These are phyloP conservation scores for Strobilomyces confusus DNA, from an alignment of 768 basidiomycete species.

Conservation along the genomic window DNA sequence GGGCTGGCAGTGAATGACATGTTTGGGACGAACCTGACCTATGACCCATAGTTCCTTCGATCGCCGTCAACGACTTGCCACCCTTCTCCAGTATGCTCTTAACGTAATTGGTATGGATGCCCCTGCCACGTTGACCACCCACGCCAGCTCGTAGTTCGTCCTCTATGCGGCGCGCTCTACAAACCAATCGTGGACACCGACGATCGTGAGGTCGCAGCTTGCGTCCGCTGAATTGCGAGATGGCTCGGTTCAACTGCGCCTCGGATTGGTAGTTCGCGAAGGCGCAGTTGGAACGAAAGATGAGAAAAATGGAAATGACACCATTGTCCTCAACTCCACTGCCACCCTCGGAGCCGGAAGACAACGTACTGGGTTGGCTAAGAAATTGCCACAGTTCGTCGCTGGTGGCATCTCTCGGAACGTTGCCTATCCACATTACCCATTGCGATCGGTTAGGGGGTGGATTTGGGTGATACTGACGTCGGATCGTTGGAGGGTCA, in stretches of 20 bases:
- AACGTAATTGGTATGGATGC: no score
- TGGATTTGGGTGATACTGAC: slow-evolving; percentile 65
- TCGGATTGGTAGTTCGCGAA: slow-evolving; percentile 85
- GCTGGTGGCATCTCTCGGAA: slow-evolving; percentile 76
- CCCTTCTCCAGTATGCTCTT: no score
- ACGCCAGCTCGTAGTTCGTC: slow-evolving; percentile 42
- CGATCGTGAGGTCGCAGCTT: slow-evolving; percentile 67
- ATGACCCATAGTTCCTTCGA: no score
- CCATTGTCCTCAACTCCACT: slow-evolving; percentile 36
- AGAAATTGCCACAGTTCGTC: slow-evolving; percentile 89
- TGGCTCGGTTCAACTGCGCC: slow-evolving; percentile 58
- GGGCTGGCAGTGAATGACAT: no score
- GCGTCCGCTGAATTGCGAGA: slow-evolving; percentile 67
- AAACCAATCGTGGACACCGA: slow-evolving; percentile 75
- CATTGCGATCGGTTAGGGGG: slow-evolving; percentile 78
- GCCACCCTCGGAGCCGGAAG: background rate
- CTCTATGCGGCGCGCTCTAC: slow-evolving; percentile 72
- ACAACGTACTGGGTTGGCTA: slow-evolving; percentile 33
- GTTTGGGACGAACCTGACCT: no score
- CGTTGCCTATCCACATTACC: slow-evolving; percentile 97
- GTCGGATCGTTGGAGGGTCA: slow-evolving; percentile 38
- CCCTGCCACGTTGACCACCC: no score
- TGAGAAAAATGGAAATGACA: slow-evolving; percentile 84
- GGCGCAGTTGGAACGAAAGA: slow-evolving; percentile 91
- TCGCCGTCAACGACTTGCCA: no score